A percentile compares a stretch with the other conserved stretches of the same genome.
Conservation (phyloP, 2,329 filamentous ascomycete genomes). For the Aspergillaceae sp. region DNA sequence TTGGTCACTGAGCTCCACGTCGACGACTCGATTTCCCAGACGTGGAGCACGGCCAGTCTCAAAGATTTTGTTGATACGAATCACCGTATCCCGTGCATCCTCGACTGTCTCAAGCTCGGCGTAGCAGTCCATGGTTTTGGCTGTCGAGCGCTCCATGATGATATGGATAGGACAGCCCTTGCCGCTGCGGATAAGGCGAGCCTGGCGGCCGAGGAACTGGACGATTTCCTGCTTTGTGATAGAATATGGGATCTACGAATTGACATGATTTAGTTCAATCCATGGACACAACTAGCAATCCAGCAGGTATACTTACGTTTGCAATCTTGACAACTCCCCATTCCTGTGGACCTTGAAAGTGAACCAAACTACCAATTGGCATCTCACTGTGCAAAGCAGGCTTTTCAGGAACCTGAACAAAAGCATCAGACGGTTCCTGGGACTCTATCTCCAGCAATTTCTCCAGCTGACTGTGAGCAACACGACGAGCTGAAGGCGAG, state of each 20-base stretch:
- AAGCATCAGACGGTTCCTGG: not conserved
- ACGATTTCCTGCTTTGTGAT: conserved; percentile 42
- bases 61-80: conserved; percentile 28
- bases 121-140: conserved; percentile 48
- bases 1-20: conserved; percentile 39
- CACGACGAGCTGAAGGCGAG: conserved; percentile 2
- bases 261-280: not conserved
- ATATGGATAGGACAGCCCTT: conserved; percentile 45
- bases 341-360: conserved; percentile 10
- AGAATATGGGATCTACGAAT: conserved; percentile 41
- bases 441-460: conserved; percentile 1
- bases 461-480: not conserved
- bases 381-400: conserved; percentile 14
- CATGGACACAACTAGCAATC: no score
- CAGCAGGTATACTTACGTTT: conserved; percentile 22
- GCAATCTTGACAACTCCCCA: conserved; percentile 28
- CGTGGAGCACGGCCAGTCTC: conserved; percentile 32
- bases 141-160: conserved; percentile 50
- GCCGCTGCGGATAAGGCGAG: conserved; percentile 28
- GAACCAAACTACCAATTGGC: conserved; percentile 20
- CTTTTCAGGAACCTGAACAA: conserved; percentile 5
- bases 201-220: conserved; percentile 39
- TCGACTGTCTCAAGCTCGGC: conserved; percentile 35
- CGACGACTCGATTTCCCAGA: conserved; percentile 41
- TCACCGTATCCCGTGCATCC: conserved; percentile 33